Evolutionary conservation across 2,329 filamentous ascomycete species (phyloP).

Genomic region (Penicillium rolfsii): DNA sequence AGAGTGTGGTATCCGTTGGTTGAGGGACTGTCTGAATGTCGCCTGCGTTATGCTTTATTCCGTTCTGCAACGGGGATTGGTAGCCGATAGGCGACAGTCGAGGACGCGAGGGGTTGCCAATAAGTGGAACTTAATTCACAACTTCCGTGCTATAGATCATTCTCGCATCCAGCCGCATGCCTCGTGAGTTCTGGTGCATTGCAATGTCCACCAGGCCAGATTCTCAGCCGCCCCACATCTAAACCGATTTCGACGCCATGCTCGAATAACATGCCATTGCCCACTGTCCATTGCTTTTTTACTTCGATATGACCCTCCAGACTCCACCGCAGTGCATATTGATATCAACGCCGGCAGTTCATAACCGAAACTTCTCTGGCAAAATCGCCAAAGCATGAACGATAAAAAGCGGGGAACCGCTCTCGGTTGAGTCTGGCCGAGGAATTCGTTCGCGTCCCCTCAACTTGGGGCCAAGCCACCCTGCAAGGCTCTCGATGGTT

Average conservation of each 20-base stretch:
- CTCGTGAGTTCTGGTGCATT: background rate
- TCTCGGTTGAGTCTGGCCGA: background rate
- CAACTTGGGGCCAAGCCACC: conserved; percentile 2
- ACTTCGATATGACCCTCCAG: background rate
- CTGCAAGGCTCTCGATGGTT: conserved; percentile 1
- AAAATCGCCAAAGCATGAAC: background rate
- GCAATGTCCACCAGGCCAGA: background rate
- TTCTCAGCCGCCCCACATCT: background rate
- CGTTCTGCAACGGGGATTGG: background rate
- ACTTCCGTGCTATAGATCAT: background rate
- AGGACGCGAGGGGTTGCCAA: background rate
- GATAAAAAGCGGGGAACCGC: background rate
- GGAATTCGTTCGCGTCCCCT: background rate
- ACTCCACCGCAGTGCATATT: background rate
- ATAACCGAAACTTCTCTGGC: background rate
- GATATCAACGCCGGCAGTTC: background rate
- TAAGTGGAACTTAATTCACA: background rate
- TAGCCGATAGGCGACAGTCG: background rate
- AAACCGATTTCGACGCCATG: background rate
- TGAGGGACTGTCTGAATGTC: background rate
- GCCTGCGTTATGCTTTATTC: background rate
- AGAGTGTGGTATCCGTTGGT: background rate
- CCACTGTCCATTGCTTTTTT: background rate
- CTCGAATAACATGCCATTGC: background rate
- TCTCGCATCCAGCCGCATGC: background rate